These are phyloP conservation scores for Neonectria sp. DNA, from an alignment of 2,329 filamentous ascomycete genomes.

Conservation along the genomic window DNA sequence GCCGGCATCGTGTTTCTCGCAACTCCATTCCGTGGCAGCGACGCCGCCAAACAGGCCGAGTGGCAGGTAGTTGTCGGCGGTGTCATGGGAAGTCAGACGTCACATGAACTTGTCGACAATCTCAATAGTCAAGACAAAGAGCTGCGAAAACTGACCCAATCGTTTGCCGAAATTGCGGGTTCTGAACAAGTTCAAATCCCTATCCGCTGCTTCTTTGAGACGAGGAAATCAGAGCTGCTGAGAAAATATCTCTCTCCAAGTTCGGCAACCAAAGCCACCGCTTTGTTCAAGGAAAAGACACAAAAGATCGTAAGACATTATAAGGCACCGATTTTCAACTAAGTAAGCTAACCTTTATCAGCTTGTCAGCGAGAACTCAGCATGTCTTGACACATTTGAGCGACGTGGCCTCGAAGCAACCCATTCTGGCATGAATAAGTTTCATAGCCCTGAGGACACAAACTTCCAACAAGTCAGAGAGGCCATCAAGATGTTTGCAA, in stretches of 20 bases:
- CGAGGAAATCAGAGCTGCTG: slow-evolving; percentile 7
- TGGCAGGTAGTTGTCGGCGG: slow-evolving; percentile 6
- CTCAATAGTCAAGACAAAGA: slow-evolving; percentile 4
- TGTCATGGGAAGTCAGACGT: slow-evolving; percentile 3
- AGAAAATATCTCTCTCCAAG: background rate
- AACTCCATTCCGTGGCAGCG: slow-evolving; percentile 17
- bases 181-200: slow-evolving; percentile 6
- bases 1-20: slow-evolving; percentile 17
- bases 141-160: background rate
- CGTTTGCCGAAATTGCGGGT: slow-evolving; percentile 5
- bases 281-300: background rate
- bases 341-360: background rate
- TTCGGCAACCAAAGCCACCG: background rate
- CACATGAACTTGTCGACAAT: slow-evolving; percentile 7
- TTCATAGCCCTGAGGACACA: background rate
- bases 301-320: slow-evolving; percentile 1
- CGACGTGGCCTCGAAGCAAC: slow-evolving; percentile 3
- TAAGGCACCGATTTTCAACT: too few relatives aligned
- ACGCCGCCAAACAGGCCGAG: background rate
- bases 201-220: slow-evolving; percentile 19
- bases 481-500: background rate
- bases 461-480: slow-evolving; percentile 9
- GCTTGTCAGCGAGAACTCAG: slow-evolving; percentile 2
- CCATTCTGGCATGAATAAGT: slow-evolving; percentile 21
- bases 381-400: slow-evolving; percentile 5